Evolutionary conservation across 306 rosid species (phyloP), one percentile per base, ranked within the genome.

Genomic region (Cicer cuneatum): DNA sequence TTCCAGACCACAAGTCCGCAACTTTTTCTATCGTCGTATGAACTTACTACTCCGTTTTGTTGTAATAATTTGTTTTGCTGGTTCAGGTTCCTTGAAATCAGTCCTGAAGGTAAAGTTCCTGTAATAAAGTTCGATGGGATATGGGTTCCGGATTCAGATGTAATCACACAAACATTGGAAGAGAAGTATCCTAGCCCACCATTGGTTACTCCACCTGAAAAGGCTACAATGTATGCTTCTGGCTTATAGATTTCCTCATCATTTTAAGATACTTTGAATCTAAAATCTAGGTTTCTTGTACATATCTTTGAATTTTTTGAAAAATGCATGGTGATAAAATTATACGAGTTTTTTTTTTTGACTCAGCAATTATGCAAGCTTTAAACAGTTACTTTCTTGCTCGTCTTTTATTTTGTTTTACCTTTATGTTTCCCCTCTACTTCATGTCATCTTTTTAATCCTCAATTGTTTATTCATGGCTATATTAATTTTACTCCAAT

Each of bases 131-230:
- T 94, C 8, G 87, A 88, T 80, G 97, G 90, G 77, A 86, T 92
- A 81, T 94, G 99, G 99, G 61, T 91, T 68, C 65, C 96, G 8
- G 99, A 94, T 85, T 94, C 99, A 18, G 97, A 94, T 89, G 73
- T 88, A 62, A 92, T 94, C 62, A 76, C 95, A 7, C 90, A 92
- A 80, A 62, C 83, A 49, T 70, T 94, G 74, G 99, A 92, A 84
- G 90, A 92, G 78, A 94, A 90, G 82, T 94, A 87, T 84, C 99
- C 96, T 42, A 87, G 84, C 69, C 99, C 97, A 19, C 91, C 99
- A 37, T 75, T 94, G 87, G 84, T 48, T 47, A 84, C 86, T 45
- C 97, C 98, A 13, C 90, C 87, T 51, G 94, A 86, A 77, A 94
- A 90, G 88, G 86, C 97, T 52, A 77, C 93, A 73, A 83, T 78